These are phyloP conservation scores for Neopestalotiopsis sp. DNA, from an alignment of 2,329 filamentous ascomycete genomes.

Conservation along the genomic window DNA sequence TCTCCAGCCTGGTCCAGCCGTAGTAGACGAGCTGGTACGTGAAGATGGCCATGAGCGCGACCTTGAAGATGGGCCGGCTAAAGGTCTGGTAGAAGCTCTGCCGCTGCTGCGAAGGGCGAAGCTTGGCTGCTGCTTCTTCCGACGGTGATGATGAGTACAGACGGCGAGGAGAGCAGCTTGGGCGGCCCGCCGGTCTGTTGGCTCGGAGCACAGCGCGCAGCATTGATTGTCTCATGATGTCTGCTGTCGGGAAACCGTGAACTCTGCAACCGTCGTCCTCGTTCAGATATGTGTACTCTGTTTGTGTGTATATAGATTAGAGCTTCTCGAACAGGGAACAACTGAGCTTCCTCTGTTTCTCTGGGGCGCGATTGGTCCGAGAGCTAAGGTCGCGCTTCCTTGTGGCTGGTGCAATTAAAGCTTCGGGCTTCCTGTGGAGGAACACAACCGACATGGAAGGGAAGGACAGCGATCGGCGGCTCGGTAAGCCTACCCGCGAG, in stretches of 20 bases:
- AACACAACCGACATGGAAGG: neutral
- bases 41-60: constrained; percentile 75
- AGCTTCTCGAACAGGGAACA: neutral
- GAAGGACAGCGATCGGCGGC: neutral
- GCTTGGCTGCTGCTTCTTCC: neutral
- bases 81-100: constrained; percentile 77
- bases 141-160: neutral
- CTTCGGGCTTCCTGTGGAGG: neutral
- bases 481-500: neutral
- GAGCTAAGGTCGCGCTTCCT: neutral
- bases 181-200: neutral
- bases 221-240: neutral
- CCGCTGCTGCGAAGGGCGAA: constrained; percentile 40
- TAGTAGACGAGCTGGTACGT: constrained; percentile 82
- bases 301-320: neutral
- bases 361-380: neutral
- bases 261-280: too few species aligned
- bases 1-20: constrained; percentile 76
- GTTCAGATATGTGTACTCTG: too few species aligned
- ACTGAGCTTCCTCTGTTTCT: neutral
- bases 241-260: too few species aligned
- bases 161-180: neutral
- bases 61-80: constrained; percentile 74
- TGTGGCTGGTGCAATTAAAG: constrained; percentile 6
- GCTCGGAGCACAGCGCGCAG: neutral